phyloP scores from a whole-genome alignment of 2,329 filamentous ascomycete genomes.

The Chrysoporthe puriensis region DNA sequence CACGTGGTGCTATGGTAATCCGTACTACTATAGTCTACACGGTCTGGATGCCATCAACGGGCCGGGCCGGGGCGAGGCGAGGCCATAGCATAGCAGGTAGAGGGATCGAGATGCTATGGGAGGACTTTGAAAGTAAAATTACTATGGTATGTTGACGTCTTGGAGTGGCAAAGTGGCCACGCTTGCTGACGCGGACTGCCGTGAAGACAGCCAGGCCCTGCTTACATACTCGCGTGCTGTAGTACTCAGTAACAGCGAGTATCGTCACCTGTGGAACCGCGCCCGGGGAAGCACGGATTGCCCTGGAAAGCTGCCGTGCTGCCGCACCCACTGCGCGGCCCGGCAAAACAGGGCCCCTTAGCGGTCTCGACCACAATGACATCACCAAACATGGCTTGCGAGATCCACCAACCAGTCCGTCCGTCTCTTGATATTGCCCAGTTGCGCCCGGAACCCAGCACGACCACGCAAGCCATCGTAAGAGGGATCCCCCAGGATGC shows the following conservation, averaged over 20 bases:
- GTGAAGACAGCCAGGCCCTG: background rate
- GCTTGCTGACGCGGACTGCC: background rate
- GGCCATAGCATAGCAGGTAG: background rate
- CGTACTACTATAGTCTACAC: background rate
- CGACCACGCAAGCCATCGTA: background rate
- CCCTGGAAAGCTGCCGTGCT: background rate
- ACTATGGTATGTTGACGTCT: no score
- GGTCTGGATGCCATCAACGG: slow-evolving; percentile 3
- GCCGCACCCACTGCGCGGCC: background rate
- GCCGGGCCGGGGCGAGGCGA: background rate
- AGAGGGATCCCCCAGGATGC: background rate
- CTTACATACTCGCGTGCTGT: background rate
- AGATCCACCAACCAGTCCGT: background rate
- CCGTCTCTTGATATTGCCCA: background rate
- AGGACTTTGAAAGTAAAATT: no score
- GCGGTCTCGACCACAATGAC: slow-evolving; percentile 5
- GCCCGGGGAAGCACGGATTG: background rate
- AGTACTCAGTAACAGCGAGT: background rate
- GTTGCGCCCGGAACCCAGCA: background rate
- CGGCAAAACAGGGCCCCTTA: slow-evolving; percentile 3
- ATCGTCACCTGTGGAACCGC: slow-evolving; percentile 3
- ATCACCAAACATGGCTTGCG: slow-evolving; percentile 12
- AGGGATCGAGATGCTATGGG: background rate
- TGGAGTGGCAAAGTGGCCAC: background rate
- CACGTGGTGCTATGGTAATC: background rate